phyloP scores from a whole-genome alignment of 176 grass and related monocot genomes.

The Phoenix dactylifera region DNA sequence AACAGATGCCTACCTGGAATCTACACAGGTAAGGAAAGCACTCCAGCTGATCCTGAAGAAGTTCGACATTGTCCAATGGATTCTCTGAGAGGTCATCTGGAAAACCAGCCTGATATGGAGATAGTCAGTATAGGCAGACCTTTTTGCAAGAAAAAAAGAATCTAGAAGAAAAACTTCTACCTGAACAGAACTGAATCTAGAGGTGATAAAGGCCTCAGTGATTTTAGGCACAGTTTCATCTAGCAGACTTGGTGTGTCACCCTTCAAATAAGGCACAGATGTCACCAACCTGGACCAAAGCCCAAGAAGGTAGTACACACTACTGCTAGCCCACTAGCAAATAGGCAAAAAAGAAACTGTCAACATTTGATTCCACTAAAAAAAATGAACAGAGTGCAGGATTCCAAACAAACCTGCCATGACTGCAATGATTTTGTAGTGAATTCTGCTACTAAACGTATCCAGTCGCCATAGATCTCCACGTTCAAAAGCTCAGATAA shows the following conservation, averaged over 20 bases:
- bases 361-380: not conserved
- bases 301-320: slow-evolving; percentile 90
- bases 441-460: slow-evolving; percentile 87
- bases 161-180: slow-evolving; percentile 24
- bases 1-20: slow-evolving; percentile 66
- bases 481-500: slow-evolving; percentile 81
- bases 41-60: slow-evolving; percentile 96
- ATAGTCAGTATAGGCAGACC: not conserved
- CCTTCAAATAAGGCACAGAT: slow-evolving; percentile 97
- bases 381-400: not conserved
- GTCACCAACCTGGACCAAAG: slow-evolving; percentile 98
- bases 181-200: slow-evolving; percentile 97
- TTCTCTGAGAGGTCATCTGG: slow-evolving; percentile 62
- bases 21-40: slow-evolving; percentile 97
- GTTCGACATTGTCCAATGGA: slow-evolving; percentile 84
- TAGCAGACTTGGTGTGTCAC: slow-evolving; percentile 80
- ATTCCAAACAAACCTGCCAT: slow-evolving; percentile 80
- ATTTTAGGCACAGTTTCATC: slow-evolving; percentile 99
- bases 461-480: slow-evolving; percentile 96
- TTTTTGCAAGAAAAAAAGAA: not conserved
- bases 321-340: slow-evolving; percentile 92
- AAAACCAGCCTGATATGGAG: slow-evolving; percentile 55
- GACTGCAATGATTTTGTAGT: slow-evolving; percentile 91
- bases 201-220: slow-evolving; percentile 93
- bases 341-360: slow-evolving; percentile 6